Percentiles rank a stretch among this genome's conserved stretches.
Conservation (phyloP, 139 green algal genomes). For the Auxenochlorella protothecoides region DNA sequence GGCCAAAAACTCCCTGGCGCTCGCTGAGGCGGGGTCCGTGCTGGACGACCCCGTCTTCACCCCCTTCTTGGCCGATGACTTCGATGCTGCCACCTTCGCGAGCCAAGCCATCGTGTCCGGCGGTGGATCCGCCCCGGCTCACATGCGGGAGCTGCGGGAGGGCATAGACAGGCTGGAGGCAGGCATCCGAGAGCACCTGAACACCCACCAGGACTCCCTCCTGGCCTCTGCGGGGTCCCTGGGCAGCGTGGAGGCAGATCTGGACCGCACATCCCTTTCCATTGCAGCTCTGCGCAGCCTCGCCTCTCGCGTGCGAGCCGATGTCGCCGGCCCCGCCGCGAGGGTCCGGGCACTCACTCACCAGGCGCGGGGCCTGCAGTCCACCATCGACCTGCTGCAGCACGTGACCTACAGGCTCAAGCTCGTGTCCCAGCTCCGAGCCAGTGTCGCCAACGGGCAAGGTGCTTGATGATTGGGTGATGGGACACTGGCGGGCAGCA, state of each 20-base stretch:
- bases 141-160: slow-evolving; percentile 49
- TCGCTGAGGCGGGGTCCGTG: neutral
- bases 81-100: slow-evolving; percentile 62
- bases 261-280: no score
- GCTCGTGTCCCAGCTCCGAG: slow-evolving; percentile 33
- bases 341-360: slow-evolving; percentile 21
- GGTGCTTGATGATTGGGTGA: no score
- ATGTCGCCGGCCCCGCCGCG: slow-evolving; percentile 53
- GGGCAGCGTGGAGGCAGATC: slow-evolving; percentile 34
- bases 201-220: slow-evolving; percentile 39
- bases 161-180: slow-evolving; percentile 45
- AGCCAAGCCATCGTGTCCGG: slow-evolving; percentile 42
- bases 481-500: no score
- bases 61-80: slow-evolving; percentile 32
- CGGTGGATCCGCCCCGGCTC: slow-evolving; percentile 46
- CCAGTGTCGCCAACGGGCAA: no score
- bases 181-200: slow-evolving; percentile 40
- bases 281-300: no score
- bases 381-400: slow-evolving; percentile 52
- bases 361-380: slow-evolving; percentile 41
- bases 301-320: slow-evolving; percentile 33
- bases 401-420: slow-evolving; percentile 55
- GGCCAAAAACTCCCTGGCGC: slow-evolving; percentile 1
- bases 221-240: slow-evolving; percentile 44
- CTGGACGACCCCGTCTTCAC: slow-evolving; percentile 9